Evolutionary conservation across 768 basidiomycete genomes (phyloP).

Genomic region (Postia placenta): DNA sequence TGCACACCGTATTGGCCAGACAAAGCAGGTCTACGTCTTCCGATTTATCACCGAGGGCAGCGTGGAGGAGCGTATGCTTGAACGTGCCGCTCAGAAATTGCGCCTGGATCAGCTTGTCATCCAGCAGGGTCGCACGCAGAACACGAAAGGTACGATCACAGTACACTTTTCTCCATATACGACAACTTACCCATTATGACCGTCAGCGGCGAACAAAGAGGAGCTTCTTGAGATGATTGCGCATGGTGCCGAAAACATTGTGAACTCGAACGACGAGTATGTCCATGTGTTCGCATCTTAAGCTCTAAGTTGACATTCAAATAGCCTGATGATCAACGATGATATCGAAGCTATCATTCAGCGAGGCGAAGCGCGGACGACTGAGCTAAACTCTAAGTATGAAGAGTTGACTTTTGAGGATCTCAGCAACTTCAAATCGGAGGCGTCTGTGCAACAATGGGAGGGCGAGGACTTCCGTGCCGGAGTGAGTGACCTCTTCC

Average conservation of each 20-base stretch:
- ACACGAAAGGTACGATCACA: slow-evolving; percentile 55
- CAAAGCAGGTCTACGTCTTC: slow-evolving; percentile 96
- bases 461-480: slow-evolving; percentile 89
- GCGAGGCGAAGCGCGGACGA: slow-evolving; percentile 86
- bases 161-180: not conserved
- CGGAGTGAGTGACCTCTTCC: slow-evolving; percentile 44
- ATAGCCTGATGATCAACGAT: slow-evolving; percentile 69
- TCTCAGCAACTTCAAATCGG: slow-evolving; percentile 94
- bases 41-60: slow-evolving; percentile 95
- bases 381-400: slow-evolving; percentile 86
- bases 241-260: slow-evolving; percentile 95
- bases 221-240: slow-evolving; percentile 98
- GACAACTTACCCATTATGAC: not conserved
- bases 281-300: slow-evolving; percentile 19
- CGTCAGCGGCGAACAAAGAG: slow-evolving; percentile 85
- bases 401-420: slow-evolving; percentile 92
- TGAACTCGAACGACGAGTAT: slow-evolving; percentile 72
- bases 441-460: slow-evolving; percentile 89
- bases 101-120: slow-evolving; percentile 95
- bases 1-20: slow-evolving; percentile 94
- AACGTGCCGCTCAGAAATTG: slow-evolving; percentile 92
- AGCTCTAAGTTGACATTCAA: not conserved
- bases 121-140: slow-evolving; percentile 86
- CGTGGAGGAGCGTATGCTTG: slow-evolving; percentile 93
- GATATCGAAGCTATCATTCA: slow-evolving; percentile 94